These are phyloP conservation scores for Lentinula novae-zelandiae DNA, from an alignment of 1,284 basidiomycete genomes.

Conservation along the genomic window DNA sequence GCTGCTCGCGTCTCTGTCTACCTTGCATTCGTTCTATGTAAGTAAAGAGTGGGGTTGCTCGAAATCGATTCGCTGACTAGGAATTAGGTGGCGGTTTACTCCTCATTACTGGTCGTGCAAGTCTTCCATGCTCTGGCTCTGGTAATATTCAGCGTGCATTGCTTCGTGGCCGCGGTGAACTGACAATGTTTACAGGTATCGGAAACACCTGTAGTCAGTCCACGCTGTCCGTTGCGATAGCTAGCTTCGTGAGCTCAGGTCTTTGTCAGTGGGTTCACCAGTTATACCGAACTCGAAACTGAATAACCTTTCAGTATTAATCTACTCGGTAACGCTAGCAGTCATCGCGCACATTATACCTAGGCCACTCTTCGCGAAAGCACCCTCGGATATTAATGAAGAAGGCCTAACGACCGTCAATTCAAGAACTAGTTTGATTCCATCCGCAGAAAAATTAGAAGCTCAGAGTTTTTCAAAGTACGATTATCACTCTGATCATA, in stretches of 20 bases:
- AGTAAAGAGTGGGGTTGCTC: slow-evolving; percentile 8
- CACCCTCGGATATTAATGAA: not conserved
- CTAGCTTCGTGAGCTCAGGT: slow-evolving; percentile 36
- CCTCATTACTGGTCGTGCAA: slow-evolving; percentile 29
- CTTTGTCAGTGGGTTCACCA: slow-evolving; percentile 25
- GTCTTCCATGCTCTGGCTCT: slow-evolving; percentile 34
- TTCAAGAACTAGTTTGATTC: not conserved
- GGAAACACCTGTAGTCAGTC: slow-evolving; percentile 29
- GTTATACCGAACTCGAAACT: not conserved
- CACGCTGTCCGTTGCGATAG: slow-evolving; percentile 29
- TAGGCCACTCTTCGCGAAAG: not conserved
- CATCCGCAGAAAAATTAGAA: not conserved
- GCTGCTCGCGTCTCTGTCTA: slow-evolving; percentile 34
- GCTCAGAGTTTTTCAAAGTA: not conserved
- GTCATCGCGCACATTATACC: slow-evolving; percentile 27
- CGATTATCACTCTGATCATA: too few species aligned
- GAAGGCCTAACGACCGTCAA: not conserved
- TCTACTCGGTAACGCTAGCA: slow-evolving; percentile 3
- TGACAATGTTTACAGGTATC: slow-evolving; percentile 25
- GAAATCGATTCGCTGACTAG: not conserved
- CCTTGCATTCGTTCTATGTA: slow-evolving; percentile 35
- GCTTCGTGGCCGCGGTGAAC: not conserved
- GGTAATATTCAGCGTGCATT: slow-evolving; percentile 23
- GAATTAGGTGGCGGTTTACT: slow-evolving; percentile 27
- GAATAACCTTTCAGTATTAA: not conserved